phyloP scores from a whole-genome alignment of 75 land plant species.

The Cupressus sempervirens region DNA sequence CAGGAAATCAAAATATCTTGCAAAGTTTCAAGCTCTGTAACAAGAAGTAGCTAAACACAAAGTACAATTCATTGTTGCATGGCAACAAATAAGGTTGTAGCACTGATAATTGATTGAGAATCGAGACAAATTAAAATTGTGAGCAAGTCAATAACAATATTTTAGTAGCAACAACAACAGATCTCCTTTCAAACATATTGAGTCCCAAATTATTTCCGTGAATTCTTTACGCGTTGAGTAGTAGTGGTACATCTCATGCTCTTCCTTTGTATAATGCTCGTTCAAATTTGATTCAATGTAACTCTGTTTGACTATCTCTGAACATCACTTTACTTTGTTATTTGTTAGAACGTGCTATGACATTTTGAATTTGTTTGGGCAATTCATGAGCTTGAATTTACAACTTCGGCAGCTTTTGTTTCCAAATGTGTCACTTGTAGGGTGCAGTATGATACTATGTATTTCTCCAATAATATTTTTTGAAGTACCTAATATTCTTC shows the following conservation, averaged over 20 bases:
- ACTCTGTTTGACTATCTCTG: neutral
- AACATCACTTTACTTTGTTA: neutral
- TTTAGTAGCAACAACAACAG: neutral
- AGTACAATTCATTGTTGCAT: neutral
- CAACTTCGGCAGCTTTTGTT: too few species aligned
- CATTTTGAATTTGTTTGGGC: neutral
- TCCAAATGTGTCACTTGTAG: too few species aligned
- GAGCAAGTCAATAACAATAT: neutral
- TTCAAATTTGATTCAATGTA: neutral
- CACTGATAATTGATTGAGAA: neutral
- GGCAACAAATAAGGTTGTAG: neutral
- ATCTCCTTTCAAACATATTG: neutral
- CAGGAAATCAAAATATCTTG: neutral
- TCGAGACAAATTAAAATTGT: neutral
- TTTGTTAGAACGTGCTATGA: neutral
- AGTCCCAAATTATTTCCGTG: neutral
- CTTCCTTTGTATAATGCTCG: neutral
- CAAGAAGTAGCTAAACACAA: neutral
- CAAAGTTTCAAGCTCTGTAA: neutral
- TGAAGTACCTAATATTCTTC: neutral
- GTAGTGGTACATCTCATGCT: neutral
- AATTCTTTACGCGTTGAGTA: neutral
- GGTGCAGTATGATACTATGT: too few species aligned
- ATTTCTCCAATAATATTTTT: too few species aligned
- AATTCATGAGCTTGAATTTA: neutral